Evolutionary conservation across 352 stramenopile genomes (phyloP).

Genomic region (Phytophthora hybrid): DNA sequence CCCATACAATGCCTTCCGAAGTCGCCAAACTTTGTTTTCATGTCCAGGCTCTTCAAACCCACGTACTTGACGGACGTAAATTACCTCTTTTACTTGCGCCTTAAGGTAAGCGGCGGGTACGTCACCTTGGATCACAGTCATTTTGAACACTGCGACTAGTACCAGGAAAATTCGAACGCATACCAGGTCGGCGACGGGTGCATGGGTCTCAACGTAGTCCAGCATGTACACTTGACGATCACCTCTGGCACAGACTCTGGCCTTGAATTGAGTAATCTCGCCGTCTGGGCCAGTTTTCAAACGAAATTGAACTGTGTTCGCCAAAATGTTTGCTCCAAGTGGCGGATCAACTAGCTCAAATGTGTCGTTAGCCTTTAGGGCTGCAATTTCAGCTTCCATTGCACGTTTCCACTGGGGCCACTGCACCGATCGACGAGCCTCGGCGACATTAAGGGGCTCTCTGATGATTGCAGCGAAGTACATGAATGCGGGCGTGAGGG

Average conservation of each 20-base stretch:
- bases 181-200: neutral
- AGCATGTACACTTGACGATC: slow-evolving; percentile 4
- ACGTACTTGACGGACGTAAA: too few relatives aligned
- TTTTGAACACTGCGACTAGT: too few relatives aligned
- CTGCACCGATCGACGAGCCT: neutral
- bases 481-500: neutral
- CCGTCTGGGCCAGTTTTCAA: neutral
- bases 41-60: neutral
- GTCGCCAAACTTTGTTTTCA: neutral
- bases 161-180: slow-evolving; percentile 3
- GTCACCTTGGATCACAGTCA: neutral
- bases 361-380: neutral
- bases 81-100: neutral
- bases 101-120: slow-evolving; percentile 11
- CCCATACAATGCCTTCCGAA: slow-evolving; percentile 14
- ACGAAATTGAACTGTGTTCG: slow-evolving; percentile 7
- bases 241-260: neutral
- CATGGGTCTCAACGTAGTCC: neutral
- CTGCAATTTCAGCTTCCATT: neutral
- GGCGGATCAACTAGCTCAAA: neutral
- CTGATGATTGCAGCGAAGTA: neutral
- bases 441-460: neutral
- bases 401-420: slow-evolving; percentile 9
- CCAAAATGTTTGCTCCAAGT: neutral
- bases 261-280: neutral